Percentiles rank a stretch among this genome's conserved stretches.
phyloP scores from a whole-genome alignment of 1,284 basidiomycete genomes.

The Tylopilus sp. region DNA sequence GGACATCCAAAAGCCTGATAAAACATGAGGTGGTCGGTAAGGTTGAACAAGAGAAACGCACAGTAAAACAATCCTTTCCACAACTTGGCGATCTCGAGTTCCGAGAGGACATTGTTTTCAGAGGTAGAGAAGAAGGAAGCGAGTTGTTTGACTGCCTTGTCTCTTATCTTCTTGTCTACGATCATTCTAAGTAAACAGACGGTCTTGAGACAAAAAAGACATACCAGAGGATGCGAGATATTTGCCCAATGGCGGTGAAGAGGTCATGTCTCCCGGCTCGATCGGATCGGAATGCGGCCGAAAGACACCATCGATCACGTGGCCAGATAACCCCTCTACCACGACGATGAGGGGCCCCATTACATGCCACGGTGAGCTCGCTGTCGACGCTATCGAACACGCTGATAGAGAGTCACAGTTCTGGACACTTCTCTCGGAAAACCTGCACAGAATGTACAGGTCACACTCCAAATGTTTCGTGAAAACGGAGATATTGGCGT shows the following conservation, averaged over 20 bases:
- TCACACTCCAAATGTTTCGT: constrained; percentile 66
- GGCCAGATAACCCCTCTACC: not conserved
- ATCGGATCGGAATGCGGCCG: constrained; percentile 36
- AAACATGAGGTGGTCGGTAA: constrained; percentile 13
- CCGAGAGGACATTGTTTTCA: constrained; percentile 65
- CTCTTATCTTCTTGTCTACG: constrained; percentile 88
- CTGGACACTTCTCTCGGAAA: constrained; percentile 88
- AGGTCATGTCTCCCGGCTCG: constrained; percentile 42
- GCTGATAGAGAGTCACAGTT: constrained; percentile 58
- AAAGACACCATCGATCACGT: constrained; percentile 21
- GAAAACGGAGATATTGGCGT: constrained; percentile 45
- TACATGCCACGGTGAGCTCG: constrained; percentile 83
- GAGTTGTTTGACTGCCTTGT: constrained; percentile 88
- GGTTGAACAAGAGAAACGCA: constrained; percentile 50
- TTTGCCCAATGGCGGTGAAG: constrained; percentile 80
- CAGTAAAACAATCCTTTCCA: constrained; percentile 99
- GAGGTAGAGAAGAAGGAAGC: constrained; percentile 80
- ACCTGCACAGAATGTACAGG: constrained; percentile 77
- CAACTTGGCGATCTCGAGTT: constrained; percentile 88
- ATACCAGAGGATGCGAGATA: constrained; percentile 91
- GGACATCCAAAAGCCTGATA: constrained; percentile 97
- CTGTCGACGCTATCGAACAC: constrained; percentile 1
- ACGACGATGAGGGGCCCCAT: constrained; percentile 79
- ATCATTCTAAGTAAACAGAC: constrained; percentile 25
- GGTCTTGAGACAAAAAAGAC: constrained; percentile 27